These are phyloP conservation scores for Lachnellula cervina DNA, from an alignment of 2,329 filamentous ascomycete genomes.

Conservation along the genomic window DNA sequence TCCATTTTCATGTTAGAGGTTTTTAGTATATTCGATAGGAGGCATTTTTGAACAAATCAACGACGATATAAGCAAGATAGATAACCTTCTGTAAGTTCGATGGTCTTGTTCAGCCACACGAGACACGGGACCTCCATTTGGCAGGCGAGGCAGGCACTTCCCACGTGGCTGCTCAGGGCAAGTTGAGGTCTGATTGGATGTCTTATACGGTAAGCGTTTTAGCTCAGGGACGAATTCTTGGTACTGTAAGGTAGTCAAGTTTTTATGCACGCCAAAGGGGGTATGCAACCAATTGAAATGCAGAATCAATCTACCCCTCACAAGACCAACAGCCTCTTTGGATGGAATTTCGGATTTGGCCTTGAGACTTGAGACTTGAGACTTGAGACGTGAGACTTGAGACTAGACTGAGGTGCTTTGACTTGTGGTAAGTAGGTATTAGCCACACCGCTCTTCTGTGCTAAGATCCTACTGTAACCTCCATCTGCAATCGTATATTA, in stretches of 20 bases:
- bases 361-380: too few species aligned
- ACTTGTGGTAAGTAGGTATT: background rate
- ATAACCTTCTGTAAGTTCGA: too few species aligned
- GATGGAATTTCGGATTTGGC: background rate
- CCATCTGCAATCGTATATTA: background rate
- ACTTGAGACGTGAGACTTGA: too few species aligned
- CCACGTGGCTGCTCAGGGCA: background rate
- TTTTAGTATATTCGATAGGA: too few species aligned
- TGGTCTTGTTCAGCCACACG: too few species aligned
- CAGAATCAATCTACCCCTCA: background rate
- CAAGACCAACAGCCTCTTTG: background rate
- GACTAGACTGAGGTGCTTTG: background rate
- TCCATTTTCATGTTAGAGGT: too few species aligned
- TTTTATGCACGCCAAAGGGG: constrained; percentile 12
- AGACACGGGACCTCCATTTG: too few species aligned
- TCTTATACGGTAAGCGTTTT: background rate
- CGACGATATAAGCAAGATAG: too few species aligned
- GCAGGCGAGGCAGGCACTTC: background rate
- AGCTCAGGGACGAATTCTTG: constrained; percentile 8
- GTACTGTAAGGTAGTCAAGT: too few species aligned
- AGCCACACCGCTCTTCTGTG: constrained; percentile 9
- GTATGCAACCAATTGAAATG: background rate
- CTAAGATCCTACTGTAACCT: background rate
- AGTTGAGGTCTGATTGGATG: constrained; percentile 1
- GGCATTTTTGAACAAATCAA: too few species aligned